Evolutionary conservation across 106 monocot genomes (phyloP), one percentile per base, ranked within the genome.

Genomic region (Dendrobium huoshanense): DNA sequence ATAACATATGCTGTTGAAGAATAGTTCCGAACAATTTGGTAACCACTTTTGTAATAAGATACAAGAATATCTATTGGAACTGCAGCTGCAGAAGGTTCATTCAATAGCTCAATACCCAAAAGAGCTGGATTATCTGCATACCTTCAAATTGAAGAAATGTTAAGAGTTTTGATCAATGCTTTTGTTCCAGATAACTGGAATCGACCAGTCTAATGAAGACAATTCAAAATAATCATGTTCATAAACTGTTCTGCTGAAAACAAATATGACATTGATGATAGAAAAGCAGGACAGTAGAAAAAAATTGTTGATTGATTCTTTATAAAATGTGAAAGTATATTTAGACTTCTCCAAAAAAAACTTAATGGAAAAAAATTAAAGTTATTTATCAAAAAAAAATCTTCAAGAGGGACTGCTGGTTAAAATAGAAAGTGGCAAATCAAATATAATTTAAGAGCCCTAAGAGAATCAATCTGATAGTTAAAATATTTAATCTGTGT

Each of bases 61-160:
- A 90, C 85, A 76, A 92, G 82, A 83, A 84, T 79, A 81, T 92
- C 95, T 42, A 92, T 9, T 48, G 90, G 89, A 82, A 95, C 88
- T 47, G 86, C 81, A 65, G 84, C 70, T 43, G 89, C 92, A 80
- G 92, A 92, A 55, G 95, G 92, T 68, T 95, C 95, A 64, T 95
- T 92, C 79, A 95, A 85, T 72, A 92, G 88, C 83, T 95, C 95
- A 68, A 95, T 87, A 33, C 90, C 95, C 79, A 95, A 84, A 10
- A 95, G 81, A 70, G 89, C 82, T 77, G 92, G 84, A 85, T 92
- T 80, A 40, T 89, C 86, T 58, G 79, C 89, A 80, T 92, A 92
- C 47, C 95, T 92, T 48, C 64, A 87, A 85, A 81, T 41, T 17
- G 47, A 78, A 64, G 75, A 29, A 81, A 76, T 37, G 9, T 18